phyloP scores from a whole-genome alignment of 306 rosid species.

The Cicer bijugum region DNA sequence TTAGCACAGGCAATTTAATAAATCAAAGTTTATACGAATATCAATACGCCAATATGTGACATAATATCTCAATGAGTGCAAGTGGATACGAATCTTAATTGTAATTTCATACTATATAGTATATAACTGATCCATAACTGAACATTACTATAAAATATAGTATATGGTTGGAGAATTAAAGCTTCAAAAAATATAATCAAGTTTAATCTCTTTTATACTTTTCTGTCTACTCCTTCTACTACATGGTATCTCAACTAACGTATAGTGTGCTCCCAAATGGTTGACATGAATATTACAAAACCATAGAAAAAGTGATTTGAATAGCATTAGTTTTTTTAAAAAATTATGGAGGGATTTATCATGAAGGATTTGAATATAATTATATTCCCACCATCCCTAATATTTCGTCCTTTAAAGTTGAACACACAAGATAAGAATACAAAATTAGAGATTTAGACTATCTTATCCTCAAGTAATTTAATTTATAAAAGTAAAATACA shows the following conservation, averaged over 20 bases:
- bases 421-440: no score
- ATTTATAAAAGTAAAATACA: no score
- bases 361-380: no score
- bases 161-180: conserved; percentile 18
- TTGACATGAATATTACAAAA: conserved; percentile 31
- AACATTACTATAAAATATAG: not conserved
- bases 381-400: no score
- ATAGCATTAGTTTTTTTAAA: not conserved
- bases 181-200: not conserved
- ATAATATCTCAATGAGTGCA: conserved; percentile 22
- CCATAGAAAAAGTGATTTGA: not conserved
- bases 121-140: not conserved
- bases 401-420: no score
- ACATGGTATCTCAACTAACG: conserved; percentile 44
- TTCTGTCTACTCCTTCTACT: conserved; percentile 38
- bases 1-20: not conserved
- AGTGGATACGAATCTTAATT: conserved; percentile 1
- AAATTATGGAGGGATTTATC: no score
- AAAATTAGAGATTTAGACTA: no score
- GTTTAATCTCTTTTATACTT: conserved; percentile 29
- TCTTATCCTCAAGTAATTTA: no score
- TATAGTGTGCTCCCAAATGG: conserved; percentile 28
- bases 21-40: not conserved
- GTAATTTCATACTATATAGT: not conserved
- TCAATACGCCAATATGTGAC: not conserved